phyloP scores from a whole-genome alignment of 805 yeast species.

The Yarrowia sp. region DNA sequence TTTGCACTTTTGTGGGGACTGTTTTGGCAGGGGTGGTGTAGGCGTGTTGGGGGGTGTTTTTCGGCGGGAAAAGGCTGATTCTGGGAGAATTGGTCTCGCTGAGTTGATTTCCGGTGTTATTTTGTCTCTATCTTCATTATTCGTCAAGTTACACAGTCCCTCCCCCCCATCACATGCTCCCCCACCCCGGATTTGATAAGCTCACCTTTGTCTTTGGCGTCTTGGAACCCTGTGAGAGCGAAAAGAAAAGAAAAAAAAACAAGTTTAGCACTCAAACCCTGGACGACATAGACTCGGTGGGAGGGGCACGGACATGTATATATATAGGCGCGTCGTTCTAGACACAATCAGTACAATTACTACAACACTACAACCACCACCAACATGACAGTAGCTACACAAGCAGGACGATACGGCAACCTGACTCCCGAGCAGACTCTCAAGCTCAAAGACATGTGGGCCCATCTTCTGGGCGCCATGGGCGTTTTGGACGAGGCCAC shows the following conservation, averaged over 20 bases:
- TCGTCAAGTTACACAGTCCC: background rate
- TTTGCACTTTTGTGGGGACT: background rate
- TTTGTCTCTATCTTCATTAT: background rate
- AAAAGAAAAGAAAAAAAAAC: background rate
- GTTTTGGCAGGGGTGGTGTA: background rate
- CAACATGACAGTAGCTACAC: constrained; percentile 4
- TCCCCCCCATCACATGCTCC: constrained; percentile 10
- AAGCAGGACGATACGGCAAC: constrained; percentile 40
- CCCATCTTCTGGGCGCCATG: constrained; percentile 32
- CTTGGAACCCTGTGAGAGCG: background rate
- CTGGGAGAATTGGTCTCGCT: background rate
- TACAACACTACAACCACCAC: background rate
- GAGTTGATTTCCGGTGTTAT: background rate
- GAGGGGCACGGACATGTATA: background rate
- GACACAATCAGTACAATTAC: background rate
- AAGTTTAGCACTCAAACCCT: background rate
- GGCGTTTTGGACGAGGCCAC: constrained; percentile 31
- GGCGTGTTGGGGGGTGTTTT: background rate
- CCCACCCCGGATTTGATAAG: constrained; percentile 13
- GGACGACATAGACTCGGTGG: background rate
- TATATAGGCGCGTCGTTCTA: background rate
- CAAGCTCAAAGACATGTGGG: constrained; percentile 42
- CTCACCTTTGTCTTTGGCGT: background rate
- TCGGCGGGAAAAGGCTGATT: background rate
- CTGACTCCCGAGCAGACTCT: constrained; percentile 41